Percentiles rank a stretch among this genome's conserved stretches.
Conservation (phyloP, 2,329 filamentous ascomycete genomes). For the Arthrinium phaeospermum region DNA sequence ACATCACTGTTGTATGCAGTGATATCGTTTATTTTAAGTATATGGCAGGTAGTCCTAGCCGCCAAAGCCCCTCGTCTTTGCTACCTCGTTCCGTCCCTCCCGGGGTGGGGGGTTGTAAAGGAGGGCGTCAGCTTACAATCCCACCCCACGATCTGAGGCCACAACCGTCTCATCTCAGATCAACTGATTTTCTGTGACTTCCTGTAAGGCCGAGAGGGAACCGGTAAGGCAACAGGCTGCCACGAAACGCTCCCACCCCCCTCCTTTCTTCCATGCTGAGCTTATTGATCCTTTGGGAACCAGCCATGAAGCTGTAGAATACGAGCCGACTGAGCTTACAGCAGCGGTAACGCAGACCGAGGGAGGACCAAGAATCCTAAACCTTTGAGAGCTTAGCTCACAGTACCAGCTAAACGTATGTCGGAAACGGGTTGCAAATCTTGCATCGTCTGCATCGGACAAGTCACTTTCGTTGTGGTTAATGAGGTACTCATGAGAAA, state of each 20-base stretch:
- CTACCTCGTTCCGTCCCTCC: not conserved
- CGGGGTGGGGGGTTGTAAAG: too few species aligned
- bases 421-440: too few species aligned
- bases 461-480: too few species aligned
- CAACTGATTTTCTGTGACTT: not conserved
- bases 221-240: not conserved
- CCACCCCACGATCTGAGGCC: not conserved
- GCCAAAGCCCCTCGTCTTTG: not conserved
- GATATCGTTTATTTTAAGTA: not conserved
- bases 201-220: not conserved
- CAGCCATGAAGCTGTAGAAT: not conserved
- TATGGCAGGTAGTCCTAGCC: not conserved
- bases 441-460: too few species aligned
- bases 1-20: not conserved
- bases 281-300: not conserved
- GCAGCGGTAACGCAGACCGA: too few species aligned
- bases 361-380: too few species aligned
- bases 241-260: not conserved
- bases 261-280: not conserved
- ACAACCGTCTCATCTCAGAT: not conserved
- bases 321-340: too few species aligned
- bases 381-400: too few species aligned
- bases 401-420: too few species aligned
- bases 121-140: not conserved
- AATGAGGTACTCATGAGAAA: too few species aligned